Evolutionary conservation across 495 filamentous ascomycete species (phyloP).

Genomic region (Penicillium desertorum): DNA sequence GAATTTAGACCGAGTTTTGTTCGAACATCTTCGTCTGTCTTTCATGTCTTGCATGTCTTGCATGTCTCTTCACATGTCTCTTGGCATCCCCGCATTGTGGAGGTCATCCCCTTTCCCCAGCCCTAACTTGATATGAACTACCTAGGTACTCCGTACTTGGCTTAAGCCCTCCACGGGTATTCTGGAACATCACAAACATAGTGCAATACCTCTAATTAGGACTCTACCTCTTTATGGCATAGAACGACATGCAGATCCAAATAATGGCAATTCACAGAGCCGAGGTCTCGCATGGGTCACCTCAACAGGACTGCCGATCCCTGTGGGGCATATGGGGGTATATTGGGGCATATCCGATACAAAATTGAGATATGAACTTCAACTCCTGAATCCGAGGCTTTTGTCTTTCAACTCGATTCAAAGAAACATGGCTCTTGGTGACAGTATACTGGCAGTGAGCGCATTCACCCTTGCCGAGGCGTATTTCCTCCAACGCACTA

Average conservation of each 20-base stretch:
- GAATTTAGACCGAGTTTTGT: too few species aligned
- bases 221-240: neutral
- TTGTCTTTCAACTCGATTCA: neutral
- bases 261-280: neutral
- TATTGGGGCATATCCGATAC: neutral
- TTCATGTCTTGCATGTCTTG: neutral
- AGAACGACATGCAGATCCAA: neutral
- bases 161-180: too few species aligned
- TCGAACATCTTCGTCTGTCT: neutral
- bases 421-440: slow-evolving; percentile 6
- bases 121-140: neutral
- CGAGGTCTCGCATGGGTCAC: slow-evolving; percentile 14
- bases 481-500: slow-evolving; percentile 31
- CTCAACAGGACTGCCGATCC: slow-evolving; percentile 9
- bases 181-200: neutral
- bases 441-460: slow-evolving; percentile 19
- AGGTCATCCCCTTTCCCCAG: neutral
- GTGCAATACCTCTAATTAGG: neutral
- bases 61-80: slow-evolving; percentile 2
- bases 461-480: slow-evolving; percentile 30
- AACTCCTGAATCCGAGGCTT: neutral
- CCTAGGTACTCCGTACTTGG: too few species aligned
- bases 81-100: slow-evolving; percentile 3
- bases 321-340: slow-evolving; percentile 1
- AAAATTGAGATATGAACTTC: neutral